These are phyloP conservation scores for Aspergillus cavernicola DNA, from an alignment of 495 filamentous ascomycete species.

Conservation along the genomic window DNA sequence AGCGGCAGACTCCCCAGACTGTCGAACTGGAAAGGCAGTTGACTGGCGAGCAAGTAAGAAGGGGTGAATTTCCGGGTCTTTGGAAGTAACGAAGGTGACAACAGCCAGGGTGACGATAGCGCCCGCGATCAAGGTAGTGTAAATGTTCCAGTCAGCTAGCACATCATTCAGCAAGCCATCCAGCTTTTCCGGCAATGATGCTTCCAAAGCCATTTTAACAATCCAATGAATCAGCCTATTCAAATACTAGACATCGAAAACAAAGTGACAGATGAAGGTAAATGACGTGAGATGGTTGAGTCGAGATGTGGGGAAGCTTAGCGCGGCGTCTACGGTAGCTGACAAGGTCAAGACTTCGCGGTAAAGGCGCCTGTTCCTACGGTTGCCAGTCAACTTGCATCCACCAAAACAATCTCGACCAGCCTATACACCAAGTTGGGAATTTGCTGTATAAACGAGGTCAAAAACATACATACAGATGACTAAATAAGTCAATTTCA, in stretches of 20 bases:
- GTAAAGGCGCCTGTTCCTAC: constrained; percentile 18
- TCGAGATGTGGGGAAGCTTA: constrained; percentile 13
- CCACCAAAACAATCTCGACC: constrained; percentile 18
- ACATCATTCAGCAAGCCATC: constrained; percentile 66
- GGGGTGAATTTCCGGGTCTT: constrained; percentile 86
- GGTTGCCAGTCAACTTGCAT: constrained; percentile 15
- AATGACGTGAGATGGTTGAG: constrained; percentile 9
- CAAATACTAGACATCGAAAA: background rate
- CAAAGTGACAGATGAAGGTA: background rate
- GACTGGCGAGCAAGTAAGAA: constrained; percentile 85
- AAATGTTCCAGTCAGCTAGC: constrained; percentile 74
- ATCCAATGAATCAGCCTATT: background rate
- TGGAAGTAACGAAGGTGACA: constrained; percentile 56
- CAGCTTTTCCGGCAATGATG: constrained; percentile 53
- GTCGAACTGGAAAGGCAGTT: constrained; percentile 69
- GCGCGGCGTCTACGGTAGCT: background rate
- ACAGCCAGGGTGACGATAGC: constrained; percentile 57
- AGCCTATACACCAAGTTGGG: background rate
- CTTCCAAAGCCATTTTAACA: constrained; percentile 45
- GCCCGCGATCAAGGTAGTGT: constrained; percentile 61
- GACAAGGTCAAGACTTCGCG: constrained; percentile 17
- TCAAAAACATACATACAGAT: background rate
- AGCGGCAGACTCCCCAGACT: constrained; percentile 76
- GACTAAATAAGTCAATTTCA: background rate
- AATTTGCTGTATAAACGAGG: background rate